A percentile compares a stretch with the other conserved stretches of the same genome.
phyloP scores from a whole-genome alignment of 345 rosid genomes.

The Aethionema arabicum region DNA sequence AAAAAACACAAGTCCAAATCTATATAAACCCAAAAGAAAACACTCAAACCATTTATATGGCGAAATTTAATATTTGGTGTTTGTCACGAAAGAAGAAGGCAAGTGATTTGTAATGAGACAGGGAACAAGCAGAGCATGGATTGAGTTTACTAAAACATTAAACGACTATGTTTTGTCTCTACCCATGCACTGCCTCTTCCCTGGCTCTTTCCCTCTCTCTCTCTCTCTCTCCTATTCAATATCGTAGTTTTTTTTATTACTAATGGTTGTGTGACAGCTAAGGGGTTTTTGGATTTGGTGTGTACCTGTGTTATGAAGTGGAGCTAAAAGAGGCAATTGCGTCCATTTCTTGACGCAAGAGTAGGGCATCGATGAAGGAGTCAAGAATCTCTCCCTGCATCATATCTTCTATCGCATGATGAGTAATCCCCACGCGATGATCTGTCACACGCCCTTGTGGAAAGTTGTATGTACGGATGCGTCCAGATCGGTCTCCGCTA shows the following conservation, averaged over 20 bases:
- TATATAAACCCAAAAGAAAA: conserved; percentile 23
- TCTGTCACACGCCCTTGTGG: conserved; percentile 92
- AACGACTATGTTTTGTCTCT: conserved; percentile 49
- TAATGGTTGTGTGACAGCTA: conserved; percentile 9
- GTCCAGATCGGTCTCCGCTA: conserved; percentile 88
- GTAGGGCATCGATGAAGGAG: conserved; percentile 78
- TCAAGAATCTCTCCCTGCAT: conserved; percentile 85
- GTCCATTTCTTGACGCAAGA: conserved; percentile 92
- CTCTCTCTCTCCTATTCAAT: conserved; percentile 1
- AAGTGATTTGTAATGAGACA: conserved; percentile 39
- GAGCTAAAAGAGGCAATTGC: conserved; percentile 82
- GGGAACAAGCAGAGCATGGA: conserved; percentile 81
- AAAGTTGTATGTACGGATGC: conserved; percentile 89
- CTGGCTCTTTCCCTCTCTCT: conserved; percentile 61
- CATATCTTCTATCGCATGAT: conserved; percentile 70
- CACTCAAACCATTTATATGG: conserved; percentile 5
- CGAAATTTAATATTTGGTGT: background rate
- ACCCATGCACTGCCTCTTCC: conserved; percentile 99
- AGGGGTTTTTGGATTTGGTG: conserved; percentile 8
- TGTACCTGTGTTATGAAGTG: conserved; percentile 31
- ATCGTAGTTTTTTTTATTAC: conserved; percentile 17
- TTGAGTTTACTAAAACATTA: conserved; percentile 46
- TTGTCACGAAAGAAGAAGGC: conserved; percentile 34
- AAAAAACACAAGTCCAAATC: conserved; percentile 24
- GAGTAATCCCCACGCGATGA: conserved; percentile 86